Evolutionary conservation across 176 grass and related monocot species (phyloP).

Genomic region (Stipa capillata): DNA sequence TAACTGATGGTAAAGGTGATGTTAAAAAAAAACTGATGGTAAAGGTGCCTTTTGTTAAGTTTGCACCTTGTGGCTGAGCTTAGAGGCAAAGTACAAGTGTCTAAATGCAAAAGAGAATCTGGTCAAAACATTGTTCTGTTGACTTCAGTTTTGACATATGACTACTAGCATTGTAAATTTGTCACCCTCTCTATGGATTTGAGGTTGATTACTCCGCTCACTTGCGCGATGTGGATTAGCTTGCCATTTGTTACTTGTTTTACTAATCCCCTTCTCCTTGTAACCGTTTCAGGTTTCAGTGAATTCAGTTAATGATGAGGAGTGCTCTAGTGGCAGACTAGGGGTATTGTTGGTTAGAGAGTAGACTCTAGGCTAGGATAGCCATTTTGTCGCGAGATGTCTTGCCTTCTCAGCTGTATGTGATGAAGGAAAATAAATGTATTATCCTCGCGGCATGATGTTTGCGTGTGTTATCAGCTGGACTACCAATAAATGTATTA

Average conservation of each 20-base stretch:
- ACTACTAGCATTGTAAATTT: not conserved
- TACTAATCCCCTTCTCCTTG: not conserved
- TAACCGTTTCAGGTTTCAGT: not conserved
- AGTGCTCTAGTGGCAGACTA: not conserved
- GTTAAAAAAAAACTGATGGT: not conserved
- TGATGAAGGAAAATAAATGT: not conserved
- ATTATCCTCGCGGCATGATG: not conserved
- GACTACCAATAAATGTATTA: not conserved
- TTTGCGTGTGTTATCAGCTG: not conserved
- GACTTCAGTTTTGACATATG: not conserved
- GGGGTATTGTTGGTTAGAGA: not conserved
- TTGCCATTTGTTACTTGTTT: not conserved
- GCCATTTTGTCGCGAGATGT: not conserved
- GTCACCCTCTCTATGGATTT: not conserved
- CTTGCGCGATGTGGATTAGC: not conserved
- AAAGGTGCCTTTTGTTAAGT: conserved; percentile 6
- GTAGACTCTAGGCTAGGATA: not conserved
- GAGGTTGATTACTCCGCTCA: not conserved
- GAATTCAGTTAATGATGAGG: not conserved
- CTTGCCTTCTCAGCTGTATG: not conserved
- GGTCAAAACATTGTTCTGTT: not conserved
- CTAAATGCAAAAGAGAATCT: not conserved
- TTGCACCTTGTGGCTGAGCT: conserved; percentile 2
- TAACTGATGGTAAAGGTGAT: not conserved
- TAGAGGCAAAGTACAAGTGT: not conserved